Percentiles rank a stretch among this genome's conserved stretches.
These are phyloP conservation scores for Mrakia blollopis DNA, from an alignment of 768 basidiomycete species.

Conservation along the genomic window DNA sequence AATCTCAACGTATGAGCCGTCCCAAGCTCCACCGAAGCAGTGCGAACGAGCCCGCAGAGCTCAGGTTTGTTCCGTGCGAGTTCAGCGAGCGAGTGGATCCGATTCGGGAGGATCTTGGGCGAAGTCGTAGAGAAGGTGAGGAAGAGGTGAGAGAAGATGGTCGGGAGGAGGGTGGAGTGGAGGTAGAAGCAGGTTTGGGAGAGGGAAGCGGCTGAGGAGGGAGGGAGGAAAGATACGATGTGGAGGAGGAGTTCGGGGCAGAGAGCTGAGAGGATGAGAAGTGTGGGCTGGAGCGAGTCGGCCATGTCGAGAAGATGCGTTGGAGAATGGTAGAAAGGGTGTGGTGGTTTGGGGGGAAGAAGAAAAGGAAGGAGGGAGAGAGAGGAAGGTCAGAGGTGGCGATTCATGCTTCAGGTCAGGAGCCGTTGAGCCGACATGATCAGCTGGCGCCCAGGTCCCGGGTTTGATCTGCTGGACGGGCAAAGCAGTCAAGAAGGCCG, in stretches of 20 bases:
- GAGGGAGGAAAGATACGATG: neutral
- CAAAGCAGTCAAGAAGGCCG: too few species aligned
- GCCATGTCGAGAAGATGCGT: neutral
- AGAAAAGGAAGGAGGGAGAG: neutral
- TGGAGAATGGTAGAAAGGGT: neutral
- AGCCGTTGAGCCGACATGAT: too few species aligned
- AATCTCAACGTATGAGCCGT: neutral
- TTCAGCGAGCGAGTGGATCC: neutral
- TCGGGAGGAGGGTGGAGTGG: neutral
- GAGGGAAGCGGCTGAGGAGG: neutral
- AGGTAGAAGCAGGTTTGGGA: neutral
- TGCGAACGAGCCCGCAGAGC: neutral
- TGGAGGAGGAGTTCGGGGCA: slow-evolving; percentile 3
- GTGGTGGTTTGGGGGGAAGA: neutral
- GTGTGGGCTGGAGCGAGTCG: neutral
- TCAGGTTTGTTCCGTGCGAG: neutral
- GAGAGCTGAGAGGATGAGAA: neutral
- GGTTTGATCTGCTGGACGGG: too few species aligned
- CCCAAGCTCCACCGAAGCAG: neutral
- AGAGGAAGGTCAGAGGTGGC: neutral
- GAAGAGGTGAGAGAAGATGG: neutral
- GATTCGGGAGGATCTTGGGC: neutral
- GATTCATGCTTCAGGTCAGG: too few species aligned
- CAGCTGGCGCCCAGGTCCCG: too few species aligned
- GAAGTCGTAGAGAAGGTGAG: neutral